Percentiles rank a stretch among this genome's conserved stretches.
Conservation (phyloP, 139 green algal species). For the Pseudopediastrum boryanum region DNA sequence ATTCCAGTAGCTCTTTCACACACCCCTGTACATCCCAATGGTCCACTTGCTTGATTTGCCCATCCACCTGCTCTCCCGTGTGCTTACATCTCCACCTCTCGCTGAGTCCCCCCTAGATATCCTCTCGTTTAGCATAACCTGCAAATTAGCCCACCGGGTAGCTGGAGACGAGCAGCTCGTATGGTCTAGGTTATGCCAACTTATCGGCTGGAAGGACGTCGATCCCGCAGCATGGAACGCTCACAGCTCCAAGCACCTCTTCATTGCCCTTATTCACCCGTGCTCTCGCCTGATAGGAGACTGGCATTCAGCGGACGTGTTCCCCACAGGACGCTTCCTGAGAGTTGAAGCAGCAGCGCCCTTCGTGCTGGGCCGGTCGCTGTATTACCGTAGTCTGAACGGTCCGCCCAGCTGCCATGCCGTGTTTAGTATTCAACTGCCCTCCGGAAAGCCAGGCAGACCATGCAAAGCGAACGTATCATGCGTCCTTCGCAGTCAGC, state of each 20-base stretch:
- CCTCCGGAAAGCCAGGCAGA: no score
- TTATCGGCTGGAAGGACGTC: background rate
- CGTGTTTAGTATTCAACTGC: constrained; percentile 20
- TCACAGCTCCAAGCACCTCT: constrained; percentile 14
- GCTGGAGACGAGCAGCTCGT: background rate
- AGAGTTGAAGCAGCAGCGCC: constrained; percentile 11
- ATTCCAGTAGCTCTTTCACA: no score
- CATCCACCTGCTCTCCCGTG: constrained; percentile 2
- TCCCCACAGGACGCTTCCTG: background rate
- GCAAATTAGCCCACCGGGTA: constrained; percentile 6
- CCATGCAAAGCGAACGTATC: no score
- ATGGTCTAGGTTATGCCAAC: constrained; percentile 10
- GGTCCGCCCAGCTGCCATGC: constrained; percentile 12
- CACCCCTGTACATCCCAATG: no score
- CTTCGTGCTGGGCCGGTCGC: background rate
- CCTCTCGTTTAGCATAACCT: constrained; percentile 8
- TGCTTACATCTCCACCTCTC: background rate
- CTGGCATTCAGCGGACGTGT: background rate
- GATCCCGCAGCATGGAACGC: constrained; percentile 12
- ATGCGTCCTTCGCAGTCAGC: no score
- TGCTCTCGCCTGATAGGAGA: background rate
- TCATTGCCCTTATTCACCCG: background rate
- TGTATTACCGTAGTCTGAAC: constrained; percentile 21
- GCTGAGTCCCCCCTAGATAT: constrained; percentile 5
- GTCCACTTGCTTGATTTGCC: constrained; percentile 22